Evolutionary conservation across 495 filamentous ascomycete species (phyloP), one percentile per base, ranked within the genome.

Genomic region (Apiosordaria backusii): DNA sequence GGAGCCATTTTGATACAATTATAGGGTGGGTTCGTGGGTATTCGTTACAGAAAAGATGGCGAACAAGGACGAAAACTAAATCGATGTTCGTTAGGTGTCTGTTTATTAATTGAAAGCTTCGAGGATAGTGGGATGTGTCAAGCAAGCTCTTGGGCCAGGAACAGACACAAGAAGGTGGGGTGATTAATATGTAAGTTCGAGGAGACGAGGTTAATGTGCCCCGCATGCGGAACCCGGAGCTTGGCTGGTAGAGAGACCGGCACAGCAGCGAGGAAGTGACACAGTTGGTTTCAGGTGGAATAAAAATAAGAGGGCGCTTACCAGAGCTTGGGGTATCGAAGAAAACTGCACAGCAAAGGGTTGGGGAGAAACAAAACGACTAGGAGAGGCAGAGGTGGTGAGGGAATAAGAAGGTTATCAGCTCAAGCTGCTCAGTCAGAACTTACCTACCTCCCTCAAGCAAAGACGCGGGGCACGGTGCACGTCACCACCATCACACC

Each of bases 1-100:
- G 95, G 93, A 66, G 82, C 79, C 82, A 85, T 84, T 52, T 65
- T 72, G 65, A 40, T 18, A 59, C 24, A 59, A 24, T 25, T 26
- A 13, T 25, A 13, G 22, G 27, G 1, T 52, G n/a, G n/a, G 13
- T 65, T 52, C 25, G 7, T 55, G 25, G 24, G 55, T 5, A 50
- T 4, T 52, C 1, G 10, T 13, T 67, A 22, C 21, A 26, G 19
- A 1, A 22, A 23, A 24, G 15, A 29, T 19, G 40, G 29, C n/a
- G 54, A 64, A 50, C 13, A 25, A 25, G 23, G 55, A 57, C 4
- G 50, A 13, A 53, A 29, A n/a, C n/a, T n/a, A n/a, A 22, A 55
- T 26, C 21, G 45, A 57, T 58, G 40, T 54, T 35, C 50, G 61
- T 60, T 61, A 29, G 22, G 26, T 55, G n/a, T n/a, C n/a, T n/a